Conservation (phyloP, 2,329 filamentous ascomycete species). For the Akanthomyces uredinophilus region DNA sequence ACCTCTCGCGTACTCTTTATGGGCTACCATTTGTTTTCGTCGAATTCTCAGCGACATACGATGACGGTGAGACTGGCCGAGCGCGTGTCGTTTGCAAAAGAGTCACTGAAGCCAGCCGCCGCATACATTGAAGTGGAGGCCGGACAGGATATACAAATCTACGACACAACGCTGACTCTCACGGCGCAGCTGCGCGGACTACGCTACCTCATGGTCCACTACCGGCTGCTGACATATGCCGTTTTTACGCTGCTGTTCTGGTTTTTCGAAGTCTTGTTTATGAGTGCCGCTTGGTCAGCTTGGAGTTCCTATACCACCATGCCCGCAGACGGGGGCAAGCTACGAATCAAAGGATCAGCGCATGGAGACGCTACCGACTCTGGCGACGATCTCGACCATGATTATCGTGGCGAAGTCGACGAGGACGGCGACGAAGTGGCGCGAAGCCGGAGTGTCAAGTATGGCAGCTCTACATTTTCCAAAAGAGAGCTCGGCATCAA, state of each 20-base stretch:
- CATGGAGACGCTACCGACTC: slow-evolving; percentile 15
- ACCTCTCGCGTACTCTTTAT: slow-evolving; percentile 58
- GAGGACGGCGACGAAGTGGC: slow-evolving; percentile 36
- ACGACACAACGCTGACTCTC: slow-evolving; percentile 62
- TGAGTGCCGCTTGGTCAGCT: slow-evolving; percentile 59
- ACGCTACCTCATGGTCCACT: slow-evolving; percentile 81
- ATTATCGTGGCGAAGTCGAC: slow-evolving; percentile 27
- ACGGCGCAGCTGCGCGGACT: slow-evolving; percentile 72
- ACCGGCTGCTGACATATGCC: slow-evolving; percentile 64
- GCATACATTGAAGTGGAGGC: slow-evolving; percentile 63
- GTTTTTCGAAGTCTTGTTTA: slow-evolving; percentile 64
- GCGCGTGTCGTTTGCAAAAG: slow-evolving; percentile 54
- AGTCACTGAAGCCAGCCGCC: slow-evolving; percentile 37
- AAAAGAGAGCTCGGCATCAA: slow-evolving; percentile 29
- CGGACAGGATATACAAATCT: slow-evolving; percentile 68
- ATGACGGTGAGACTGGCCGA: slow-evolving; percentile 71
- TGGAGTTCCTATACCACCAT: slow-evolving; percentile 35
- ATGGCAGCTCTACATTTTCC: slow-evolving; percentile 33
- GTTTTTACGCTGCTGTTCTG: slow-evolving; percentile 71
- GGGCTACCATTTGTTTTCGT: slow-evolving; percentile 64
- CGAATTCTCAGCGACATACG: slow-evolving; percentile 56
- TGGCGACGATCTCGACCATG: slow-evolving; percentile 19
- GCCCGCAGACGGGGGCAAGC: slow-evolving; percentile 16
- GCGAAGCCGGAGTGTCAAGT: slow-evolving; percentile 25
- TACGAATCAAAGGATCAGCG: slow-evolving; percentile 11